A percentile compares a stretch with the other conserved stretches of the same genome.
phyloP scores from a whole-genome alignment of 2,329 filamentous ascomycete species.

The Sporothrix dimorphospora region DNA sequence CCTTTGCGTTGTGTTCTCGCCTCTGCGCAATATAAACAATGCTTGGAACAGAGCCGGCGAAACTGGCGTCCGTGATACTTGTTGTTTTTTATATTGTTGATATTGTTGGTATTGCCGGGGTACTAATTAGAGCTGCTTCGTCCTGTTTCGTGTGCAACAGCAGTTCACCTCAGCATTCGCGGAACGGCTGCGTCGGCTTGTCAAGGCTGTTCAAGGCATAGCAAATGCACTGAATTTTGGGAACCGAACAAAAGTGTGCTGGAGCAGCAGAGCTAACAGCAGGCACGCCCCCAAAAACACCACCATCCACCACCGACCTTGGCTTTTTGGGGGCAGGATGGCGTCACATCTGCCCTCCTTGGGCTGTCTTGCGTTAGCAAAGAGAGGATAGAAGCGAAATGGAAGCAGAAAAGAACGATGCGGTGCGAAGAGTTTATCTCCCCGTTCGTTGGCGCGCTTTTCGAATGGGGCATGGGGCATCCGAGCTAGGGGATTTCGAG shows the following conservation, averaged over 20 bases:
- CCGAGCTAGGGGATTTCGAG: slow-evolving; percentile 28
- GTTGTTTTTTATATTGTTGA: not conserved
- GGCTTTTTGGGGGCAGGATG: not conserved
- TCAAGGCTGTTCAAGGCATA: slow-evolving; percentile 9
- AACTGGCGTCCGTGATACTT: not conserved
- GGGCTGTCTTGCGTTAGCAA: slow-evolving; percentile 21
- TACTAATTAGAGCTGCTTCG: not conserved
- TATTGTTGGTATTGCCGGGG: not conserved
- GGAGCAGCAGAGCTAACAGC: not conserved
- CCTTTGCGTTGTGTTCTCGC: not conserved
- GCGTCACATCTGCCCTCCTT: slow-evolving; percentile 22
- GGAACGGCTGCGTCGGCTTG: not conserved
- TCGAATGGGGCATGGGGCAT: slow-evolving; percentile 2
- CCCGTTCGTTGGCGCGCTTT: slow-evolving; percentile 17
- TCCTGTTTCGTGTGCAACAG: not conserved
- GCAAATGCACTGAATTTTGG: not conserved
- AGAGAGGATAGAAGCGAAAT: slow-evolving; percentile 23
- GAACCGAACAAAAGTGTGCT: not conserved
- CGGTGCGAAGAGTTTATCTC: slow-evolving; percentile 14
- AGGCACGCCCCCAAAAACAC: not conserved
- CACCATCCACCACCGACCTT: not conserved
- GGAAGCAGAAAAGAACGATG: slow-evolving; percentile 27
- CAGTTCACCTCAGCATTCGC: not conserved
- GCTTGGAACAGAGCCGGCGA: not conserved
- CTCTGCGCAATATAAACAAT: not conserved